Conservation (phyloP, 352 stramenopile genomes). For the Blastocystis hominis region DNA sequence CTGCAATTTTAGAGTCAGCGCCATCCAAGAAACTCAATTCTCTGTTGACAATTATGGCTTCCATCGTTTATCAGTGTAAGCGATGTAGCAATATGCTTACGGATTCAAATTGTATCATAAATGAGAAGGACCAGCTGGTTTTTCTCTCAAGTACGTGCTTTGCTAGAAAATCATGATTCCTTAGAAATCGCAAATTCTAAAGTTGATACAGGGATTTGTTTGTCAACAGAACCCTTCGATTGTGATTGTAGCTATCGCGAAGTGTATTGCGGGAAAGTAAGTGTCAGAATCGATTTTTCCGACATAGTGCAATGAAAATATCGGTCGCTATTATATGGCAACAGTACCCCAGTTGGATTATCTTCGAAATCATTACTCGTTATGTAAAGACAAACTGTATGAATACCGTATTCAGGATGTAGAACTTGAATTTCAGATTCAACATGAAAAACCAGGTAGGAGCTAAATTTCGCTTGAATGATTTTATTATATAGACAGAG, state of each 20-base stretch:
- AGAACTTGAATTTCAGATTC: not conserved
- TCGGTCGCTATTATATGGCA: not conserved
- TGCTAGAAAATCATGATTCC: not conserved
- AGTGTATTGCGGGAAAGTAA: not conserved
- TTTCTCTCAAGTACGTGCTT: not conserved
- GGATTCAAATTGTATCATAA: not conserved
- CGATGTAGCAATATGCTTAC: not conserved
- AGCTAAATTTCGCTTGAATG: not conserved
- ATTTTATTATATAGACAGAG: not conserved
- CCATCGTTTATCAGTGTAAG: not conserved
- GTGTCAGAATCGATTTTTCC: not conserved
- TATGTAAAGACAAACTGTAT: not conserved
- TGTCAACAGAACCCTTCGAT: not conserved
- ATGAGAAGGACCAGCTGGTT: not conserved
- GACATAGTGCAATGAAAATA: not conserved
- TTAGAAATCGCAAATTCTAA: not conserved
- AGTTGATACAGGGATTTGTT: not conserved
- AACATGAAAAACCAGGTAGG: not conserved
- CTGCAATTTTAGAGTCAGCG: not conserved
- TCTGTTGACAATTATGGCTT: not conserved
- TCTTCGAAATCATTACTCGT: not conserved
- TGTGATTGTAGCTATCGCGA: not conserved
- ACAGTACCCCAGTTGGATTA: not conserved
- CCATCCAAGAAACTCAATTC: not conserved
- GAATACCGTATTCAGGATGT: not conserved